Percentiles rank a stretch among this genome's conserved stretches.
Conservation (phyloP, 1,284 basidiomycete species). For the Fomitiporia mediterranea region DNA sequence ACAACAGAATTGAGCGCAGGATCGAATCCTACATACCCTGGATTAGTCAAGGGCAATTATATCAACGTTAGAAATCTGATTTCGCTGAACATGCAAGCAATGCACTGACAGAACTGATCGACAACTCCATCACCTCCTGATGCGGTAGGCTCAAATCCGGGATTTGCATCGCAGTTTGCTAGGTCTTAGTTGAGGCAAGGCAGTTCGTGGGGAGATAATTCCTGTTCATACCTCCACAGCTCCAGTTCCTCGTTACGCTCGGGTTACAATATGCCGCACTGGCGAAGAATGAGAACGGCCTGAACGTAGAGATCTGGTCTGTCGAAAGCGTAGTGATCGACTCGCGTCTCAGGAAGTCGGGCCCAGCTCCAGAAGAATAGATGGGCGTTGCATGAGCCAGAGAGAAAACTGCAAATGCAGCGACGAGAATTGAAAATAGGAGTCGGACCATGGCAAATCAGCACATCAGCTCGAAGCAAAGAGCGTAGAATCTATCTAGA, state of each 20-base stretch:
- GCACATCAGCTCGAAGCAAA: not conserved
- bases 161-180: slow-evolving; percentile 29
- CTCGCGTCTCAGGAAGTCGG: slow-evolving; percentile 1
- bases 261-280: slow-evolving; percentile 48
- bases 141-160: slow-evolving; percentile 24
- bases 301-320: slow-evolving; percentile 34
- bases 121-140: slow-evolving; percentile 24
- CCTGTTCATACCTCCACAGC: slow-evolving; percentile 44
- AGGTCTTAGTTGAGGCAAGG: slow-evolving; percentile 11
- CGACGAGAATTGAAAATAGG: not conserved
- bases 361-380: not conserved
- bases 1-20: slow-evolving; percentile 24
- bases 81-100: slow-evolving; percentile 13
- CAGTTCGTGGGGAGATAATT: slow-evolving; percentile 8
- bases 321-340: slow-evolving; percentile 32
- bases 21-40: slow-evolving; percentile 30
- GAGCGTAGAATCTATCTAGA: not conserved
- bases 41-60: not conserved
- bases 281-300: slow-evolving; percentile 46
- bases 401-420: not conserved
- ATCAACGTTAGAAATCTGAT: not conserved
- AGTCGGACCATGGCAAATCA: slow-evolving; percentile 1
- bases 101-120: slow-evolving; percentile 26
- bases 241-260: slow-evolving; percentile 37
- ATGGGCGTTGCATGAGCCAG: not conserved